Conservation (phyloP, 129 eudicot genomes). For the Artemisia annua region DNA sequence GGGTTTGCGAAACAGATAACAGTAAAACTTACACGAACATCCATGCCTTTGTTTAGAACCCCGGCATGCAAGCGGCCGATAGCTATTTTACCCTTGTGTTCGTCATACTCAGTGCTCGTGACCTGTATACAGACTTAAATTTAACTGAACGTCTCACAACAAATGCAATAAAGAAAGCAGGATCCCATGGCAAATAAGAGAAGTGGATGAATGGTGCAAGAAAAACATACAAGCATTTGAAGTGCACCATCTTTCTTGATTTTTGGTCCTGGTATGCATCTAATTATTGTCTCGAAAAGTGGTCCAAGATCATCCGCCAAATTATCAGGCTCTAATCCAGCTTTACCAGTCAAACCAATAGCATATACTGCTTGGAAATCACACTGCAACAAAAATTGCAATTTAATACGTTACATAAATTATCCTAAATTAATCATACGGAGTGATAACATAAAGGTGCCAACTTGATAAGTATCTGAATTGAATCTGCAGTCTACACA, state of each 20-base stretch:
- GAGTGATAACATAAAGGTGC: not conserved
- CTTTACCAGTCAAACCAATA: slow-evolving; percentile 85
- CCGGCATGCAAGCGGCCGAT: slow-evolving; percentile 98
- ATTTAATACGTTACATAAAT: not conserved
- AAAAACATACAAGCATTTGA: slow-evolving; percentile 92
- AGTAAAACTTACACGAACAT: slow-evolving; percentile 64
- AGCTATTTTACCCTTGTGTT: slow-evolving; percentile 93
- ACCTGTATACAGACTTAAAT: slow-evolving; percentile 40
- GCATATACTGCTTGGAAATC: slow-evolving; percentile 99
- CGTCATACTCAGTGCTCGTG: slow-evolving; percentile 86
- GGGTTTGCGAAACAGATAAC: too few species aligned
- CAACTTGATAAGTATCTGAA: not conserved
- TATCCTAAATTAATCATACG: not conserved
- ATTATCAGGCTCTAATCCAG: slow-evolving; percentile 90
- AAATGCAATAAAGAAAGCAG: not conserved
- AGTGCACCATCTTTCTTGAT: slow-evolving; percentile 88
- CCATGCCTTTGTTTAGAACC: slow-evolving; percentile 72
- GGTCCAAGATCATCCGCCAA: slow-evolving; percentile 95
- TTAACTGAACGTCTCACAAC: not conserved
- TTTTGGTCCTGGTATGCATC: slow-evolving; percentile 96
- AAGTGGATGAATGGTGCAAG: not conserved
- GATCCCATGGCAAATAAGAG: slow-evolving; percentile 1
- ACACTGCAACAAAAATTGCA: slow-evolving; percentile 53
- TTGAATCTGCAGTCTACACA: not conserved
- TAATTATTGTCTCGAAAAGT: slow-evolving; percentile 77